Conservation (phyloP, 371 early-diverging fungal genomes). For the Encephalitozoon romaleae region DNA sequence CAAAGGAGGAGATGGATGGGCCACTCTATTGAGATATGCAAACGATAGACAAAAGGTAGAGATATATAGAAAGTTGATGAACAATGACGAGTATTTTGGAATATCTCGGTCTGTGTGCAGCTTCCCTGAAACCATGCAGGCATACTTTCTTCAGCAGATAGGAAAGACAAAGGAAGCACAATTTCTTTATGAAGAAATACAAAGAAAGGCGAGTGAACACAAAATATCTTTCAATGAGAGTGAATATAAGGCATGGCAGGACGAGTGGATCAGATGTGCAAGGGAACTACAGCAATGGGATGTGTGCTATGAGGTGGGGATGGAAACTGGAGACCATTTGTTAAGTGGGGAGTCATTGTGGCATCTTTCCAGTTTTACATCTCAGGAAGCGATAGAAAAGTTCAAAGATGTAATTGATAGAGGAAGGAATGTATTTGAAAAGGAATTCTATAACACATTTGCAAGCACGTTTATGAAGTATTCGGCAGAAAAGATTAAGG, state of each 20-base stretch:
- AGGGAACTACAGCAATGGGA: constrained; percentile 95
- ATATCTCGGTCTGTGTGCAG: constrained; percentile 78
- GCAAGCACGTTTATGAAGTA: background rate
- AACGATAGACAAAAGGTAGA: background rate
- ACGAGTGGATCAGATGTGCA: constrained; percentile 81
- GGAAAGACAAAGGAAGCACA: constrained; percentile 86
- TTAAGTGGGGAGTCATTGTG: constrained; percentile 41
- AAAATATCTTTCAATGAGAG: constrained; percentile 77
- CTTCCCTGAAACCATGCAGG: constrained; percentile 84
- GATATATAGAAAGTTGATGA: background rate
- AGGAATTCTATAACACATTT: constrained; percentile 39
- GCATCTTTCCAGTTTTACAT: constrained; percentile 28
- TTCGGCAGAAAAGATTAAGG: constrained; percentile 22
- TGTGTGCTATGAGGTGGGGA: constrained; percentile 75
- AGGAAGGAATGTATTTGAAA: constrained; percentile 8
- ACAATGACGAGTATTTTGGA: constrained; percentile 61
- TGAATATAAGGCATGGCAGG: constrained; percentile 90
- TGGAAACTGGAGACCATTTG: constrained; percentile 67
- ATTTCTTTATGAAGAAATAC: constrained; percentile 78
- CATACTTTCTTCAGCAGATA: constrained; percentile 79
- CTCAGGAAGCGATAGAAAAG: constrained; percentile 21
- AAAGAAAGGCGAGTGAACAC: constrained; percentile 67
- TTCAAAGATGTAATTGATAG: constrained; percentile 17
- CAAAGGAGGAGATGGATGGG: constrained; percentile 1
- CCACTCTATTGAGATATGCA: background rate